phyloP scores from a whole-genome alignment of 192 early-diverging fungal genomes.

The Podila horticola region DNA sequence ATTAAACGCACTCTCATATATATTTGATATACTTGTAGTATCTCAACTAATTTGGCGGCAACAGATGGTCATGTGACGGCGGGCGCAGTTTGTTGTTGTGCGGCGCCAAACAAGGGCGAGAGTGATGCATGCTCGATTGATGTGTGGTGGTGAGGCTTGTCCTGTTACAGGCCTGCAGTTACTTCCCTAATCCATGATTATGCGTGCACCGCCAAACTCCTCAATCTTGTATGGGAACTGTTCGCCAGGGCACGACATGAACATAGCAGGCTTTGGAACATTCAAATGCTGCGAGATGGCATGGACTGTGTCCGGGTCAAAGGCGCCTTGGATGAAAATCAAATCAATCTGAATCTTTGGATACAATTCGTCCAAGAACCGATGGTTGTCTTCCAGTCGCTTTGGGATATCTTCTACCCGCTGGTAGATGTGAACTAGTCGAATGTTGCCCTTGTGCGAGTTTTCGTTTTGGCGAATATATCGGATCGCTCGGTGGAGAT shows the following conservation, averaged over 20 bases:
- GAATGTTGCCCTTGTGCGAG: constrained; percentile 39
- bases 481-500: constrained; percentile 65
- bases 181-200: constrained; percentile 45
- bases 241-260: constrained; percentile 52
- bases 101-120: no score
- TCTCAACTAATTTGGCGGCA: no score
- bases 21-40: no score
- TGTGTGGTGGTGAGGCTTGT: no score
- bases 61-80: no score
- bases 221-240: constrained; percentile 46
- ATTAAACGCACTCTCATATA: no score
- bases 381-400: constrained; percentile 62
- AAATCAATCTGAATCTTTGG: constrained; percentile 62
- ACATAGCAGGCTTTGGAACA: constrained; percentile 55
- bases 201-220: constrained; percentile 57
- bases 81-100: no score
- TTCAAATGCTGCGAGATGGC: constrained; percentile 51
- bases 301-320: constrained; percentile 54
- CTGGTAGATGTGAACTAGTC: constrained; percentile 64
- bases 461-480: constrained; percentile 62
- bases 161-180: no score
- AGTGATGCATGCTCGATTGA: no score
- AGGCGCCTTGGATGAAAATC: constrained; percentile 54
- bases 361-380: constrained; percentile 63
- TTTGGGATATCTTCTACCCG: constrained; percentile 50